Conservation (phyloP, 108 stramenopile genomes). For the Discostella pseudostelligera region DNA sequence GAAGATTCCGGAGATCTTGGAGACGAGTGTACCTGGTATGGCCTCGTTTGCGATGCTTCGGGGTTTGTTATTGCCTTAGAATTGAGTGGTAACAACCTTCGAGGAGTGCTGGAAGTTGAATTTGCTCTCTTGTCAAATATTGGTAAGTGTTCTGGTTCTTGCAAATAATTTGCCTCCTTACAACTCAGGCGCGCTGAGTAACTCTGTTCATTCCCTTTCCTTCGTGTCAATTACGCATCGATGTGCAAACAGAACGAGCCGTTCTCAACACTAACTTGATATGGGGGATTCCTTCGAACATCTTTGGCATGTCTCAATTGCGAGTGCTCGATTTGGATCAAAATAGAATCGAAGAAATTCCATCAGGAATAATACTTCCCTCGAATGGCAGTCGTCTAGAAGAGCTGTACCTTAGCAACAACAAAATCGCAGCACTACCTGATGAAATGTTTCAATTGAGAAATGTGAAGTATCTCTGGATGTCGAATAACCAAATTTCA, state of each 20-base stretch:
- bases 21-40: slow-evolving; percentile 46
- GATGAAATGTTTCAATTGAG: slow-evolving; percentile 29
- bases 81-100: slow-evolving; percentile 27
- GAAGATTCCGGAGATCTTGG: slow-evolving; percentile 11
- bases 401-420: slow-evolving; percentile 43
- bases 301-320: slow-evolving; percentile 30
- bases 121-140: slow-evolving; percentile 19
- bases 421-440: slow-evolving; percentile 25
- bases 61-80: slow-evolving; percentile 24
- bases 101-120: slow-evolving; percentile 26
- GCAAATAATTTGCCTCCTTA: too few species aligned
- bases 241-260: slow-evolving; percentile 15
- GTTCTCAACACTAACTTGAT: slow-evolving; percentile 28
- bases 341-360: slow-evolving; percentile 27
- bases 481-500: slow-evolving; percentile 27
- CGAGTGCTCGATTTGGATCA: slow-evolving; percentile 42
- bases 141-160: slow-evolving; percentile 12
- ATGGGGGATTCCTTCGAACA: slow-evolving; percentile 8
- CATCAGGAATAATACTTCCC: slow-evolving; percentile 19
- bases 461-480: slow-evolving; percentile 23
- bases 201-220: neutral
- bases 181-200: too few species aligned
- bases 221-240: neutral
- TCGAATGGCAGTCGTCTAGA: slow-evolving; percentile 14
- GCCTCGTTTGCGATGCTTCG: slow-evolving; percentile 22